These are phyloP conservation scores for Xylaria intraflava DNA, from an alignment of 495 filamentous ascomycete genomes.

Conservation along the genomic window DNA sequence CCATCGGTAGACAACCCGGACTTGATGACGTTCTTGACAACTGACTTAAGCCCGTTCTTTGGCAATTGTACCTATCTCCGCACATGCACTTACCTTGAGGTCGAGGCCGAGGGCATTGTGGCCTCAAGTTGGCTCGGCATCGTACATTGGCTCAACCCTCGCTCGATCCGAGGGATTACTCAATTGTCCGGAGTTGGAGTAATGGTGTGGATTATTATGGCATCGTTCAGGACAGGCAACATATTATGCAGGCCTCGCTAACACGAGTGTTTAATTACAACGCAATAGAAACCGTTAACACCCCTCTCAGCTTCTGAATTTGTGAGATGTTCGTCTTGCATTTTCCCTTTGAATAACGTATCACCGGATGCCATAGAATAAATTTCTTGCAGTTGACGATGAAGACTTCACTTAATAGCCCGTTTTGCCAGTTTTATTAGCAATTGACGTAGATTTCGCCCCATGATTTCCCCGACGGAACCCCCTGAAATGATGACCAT, in stretches of 20 bases:
- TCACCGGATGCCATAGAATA: neutral
- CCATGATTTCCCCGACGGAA: too few species aligned
- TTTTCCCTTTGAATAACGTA: neutral
- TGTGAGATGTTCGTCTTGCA: neutral
- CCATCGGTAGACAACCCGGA: slow-evolving; percentile 2
- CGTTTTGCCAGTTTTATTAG: too few species aligned
- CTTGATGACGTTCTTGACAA: slow-evolving; percentile 13
- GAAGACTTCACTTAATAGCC: too few species aligned
- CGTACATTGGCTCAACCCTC: slow-evolving; percentile 13
- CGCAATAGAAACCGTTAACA: slow-evolving; percentile 26
- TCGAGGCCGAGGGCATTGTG: neutral
- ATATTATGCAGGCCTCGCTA: slow-evolving; percentile 15
- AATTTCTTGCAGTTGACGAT: neutral
- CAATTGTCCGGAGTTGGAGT: slow-evolving; percentile 20
- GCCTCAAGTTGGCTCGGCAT: neutral
- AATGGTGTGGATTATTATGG: slow-evolving; percentile 21
- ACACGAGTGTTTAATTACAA: slow-evolving; percentile 15
- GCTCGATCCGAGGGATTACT: slow-evolving; percentile 17
- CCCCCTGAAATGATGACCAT: neutral
- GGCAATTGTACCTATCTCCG: slow-evolving; percentile 17
- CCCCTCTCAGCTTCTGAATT: neutral
- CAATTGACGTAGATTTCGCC: too few species aligned
- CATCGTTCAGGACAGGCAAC: slow-evolving; percentile 17
- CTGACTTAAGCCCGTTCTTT: slow-evolving; percentile 15
- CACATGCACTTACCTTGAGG: neutral